Evolutionary conservation across 2,329 filamentous ascomycete species (phyloP), one percentile per base, ranked within the genome.

Genomic region (Nemania sp.): DNA sequence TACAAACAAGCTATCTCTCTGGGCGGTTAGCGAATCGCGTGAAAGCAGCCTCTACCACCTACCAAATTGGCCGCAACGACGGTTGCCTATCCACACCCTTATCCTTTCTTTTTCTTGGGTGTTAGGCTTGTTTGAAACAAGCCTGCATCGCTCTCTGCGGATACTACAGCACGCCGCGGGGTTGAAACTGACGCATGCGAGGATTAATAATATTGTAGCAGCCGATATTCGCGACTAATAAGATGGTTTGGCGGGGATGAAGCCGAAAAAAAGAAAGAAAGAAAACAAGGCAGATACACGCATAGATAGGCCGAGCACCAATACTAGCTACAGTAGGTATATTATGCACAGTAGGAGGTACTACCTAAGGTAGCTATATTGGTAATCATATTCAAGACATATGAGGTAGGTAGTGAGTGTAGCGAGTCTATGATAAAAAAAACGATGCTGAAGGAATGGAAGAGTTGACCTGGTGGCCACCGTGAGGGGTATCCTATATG

Each of bases 171-270:
- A 54, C 20, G 45, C 47, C 41, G 59, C 49, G 60, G 59, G 59
- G 64, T 51, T 41, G 7, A 18, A 49, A 20, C 20, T 32, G 8
- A 13, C n/a, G 18, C 27, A 18, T 24, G 27, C 47, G 27, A 29
- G 29, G 41, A 53, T 49, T 32, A 53, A 11, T 56, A 63, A 63
- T 64, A 51, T 56, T 29, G 18, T 13, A 3, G 11, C 43, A 64
- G 65, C 65, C 65, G 65, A 63, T 56, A 29, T 67, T 67, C 6
- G 65, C 65, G 65, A 67, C 60, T 61, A 60, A 56, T 60, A 64
- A 51, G 26, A 15, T 10, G 27, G 6, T 2, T 29, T n/a, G 45
- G 55, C 29, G 29, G 27, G 13, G 52, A 38, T 22, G 26, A 15
- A 24, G 15, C 18, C n/a, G 22, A n/a, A 8, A 49, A 4, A 11